Evolutionary conservation across 371 early-diverging fungal genomes (phyloP).

Genomic region (Rhizopus delemar): DNA sequence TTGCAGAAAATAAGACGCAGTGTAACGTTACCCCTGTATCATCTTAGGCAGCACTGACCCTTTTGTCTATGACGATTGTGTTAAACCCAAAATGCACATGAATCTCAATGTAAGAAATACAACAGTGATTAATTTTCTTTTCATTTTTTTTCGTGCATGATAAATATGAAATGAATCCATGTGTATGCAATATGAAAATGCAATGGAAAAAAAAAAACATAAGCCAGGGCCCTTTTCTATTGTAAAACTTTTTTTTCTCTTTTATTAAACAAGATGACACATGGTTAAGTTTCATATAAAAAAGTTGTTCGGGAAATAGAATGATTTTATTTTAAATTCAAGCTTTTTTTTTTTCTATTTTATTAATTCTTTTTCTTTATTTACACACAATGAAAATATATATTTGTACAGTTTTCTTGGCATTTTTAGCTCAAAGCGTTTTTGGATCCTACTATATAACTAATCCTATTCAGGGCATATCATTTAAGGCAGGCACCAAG

Average conservation of each 20-base stretch:
- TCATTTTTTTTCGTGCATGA: not conserved
- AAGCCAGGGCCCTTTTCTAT: too few species aligned
- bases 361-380: not conserved
- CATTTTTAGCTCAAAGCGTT: conserved; percentile 14
- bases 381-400: not conserved
- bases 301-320: not conserved
- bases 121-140: not conserved
- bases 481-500: conserved; percentile 23
- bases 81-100: too few species aligned
- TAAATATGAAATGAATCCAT: too few species aligned
- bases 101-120: not conserved
- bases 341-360: not conserved
- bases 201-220: too few species aligned
- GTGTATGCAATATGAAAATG: too few species aligned
- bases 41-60: too few species aligned
- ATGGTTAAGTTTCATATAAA: not conserved
- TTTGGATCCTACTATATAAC: conserved; percentile 28
- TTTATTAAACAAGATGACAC: too few species aligned
- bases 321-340: not conserved
- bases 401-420: conserved; percentile 2
- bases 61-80: too few species aligned
- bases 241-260: too few species aligned
- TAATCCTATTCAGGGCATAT: conserved; percentile 23
- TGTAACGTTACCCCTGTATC: not conserved
- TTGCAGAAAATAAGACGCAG: not conserved